Conservation (phyloP, 805 yeast genomes). For the Hermanozyma aechmeae region DNA sequence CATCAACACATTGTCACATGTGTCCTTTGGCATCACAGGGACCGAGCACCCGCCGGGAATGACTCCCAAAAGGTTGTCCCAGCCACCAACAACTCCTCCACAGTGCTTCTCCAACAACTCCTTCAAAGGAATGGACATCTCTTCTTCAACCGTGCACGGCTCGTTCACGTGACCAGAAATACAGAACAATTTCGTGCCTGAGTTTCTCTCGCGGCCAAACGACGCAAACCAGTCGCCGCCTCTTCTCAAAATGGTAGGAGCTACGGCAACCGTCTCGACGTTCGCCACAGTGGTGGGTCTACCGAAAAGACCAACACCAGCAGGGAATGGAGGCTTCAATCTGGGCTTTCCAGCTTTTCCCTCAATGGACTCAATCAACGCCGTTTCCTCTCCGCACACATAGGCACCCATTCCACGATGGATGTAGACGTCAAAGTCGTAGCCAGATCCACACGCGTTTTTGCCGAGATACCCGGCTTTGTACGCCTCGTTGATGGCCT, state of each 20-base stretch:
- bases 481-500: slow-evolving; percentile 83
- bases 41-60: slow-evolving; percentile 90
- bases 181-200: slow-evolving; percentile 78
- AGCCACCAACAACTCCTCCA: slow-evolving; percentile 86
- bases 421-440: slow-evolving; percentile 70
- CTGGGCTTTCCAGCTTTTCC: slow-evolving; percentile 94
- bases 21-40: slow-evolving; percentile 64
- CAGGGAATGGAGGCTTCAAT: slow-evolving; percentile 91
- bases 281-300: slow-evolving; percentile 88
- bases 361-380: slow-evolving; percentile 78
- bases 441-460: slow-evolving; percentile 83
- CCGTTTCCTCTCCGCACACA: slow-evolving; percentile 89
- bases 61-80: slow-evolving; percentile 84
- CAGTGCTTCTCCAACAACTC: slow-evolving; percentile 82
- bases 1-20: slow-evolving; percentile 67
- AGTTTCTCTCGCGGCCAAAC: slow-evolving; percentile 78
- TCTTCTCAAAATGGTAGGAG: slow-evolving; percentile 82
- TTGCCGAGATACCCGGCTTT: slow-evolving; percentile 72
- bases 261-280: slow-evolving; percentile 85
- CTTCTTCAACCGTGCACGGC: slow-evolving; percentile 91
- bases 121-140: slow-evolving; percentile 80
- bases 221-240: slow-evolving; percentile 83
- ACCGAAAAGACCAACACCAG: slow-evolving; percentile 86
- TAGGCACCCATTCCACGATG: slow-evolving; percentile 95
- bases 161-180: slow-evolving; percentile 86